phyloP scores from a whole-genome alignment of 352 stramenopile species.

The Phytopythium sindhum region DNA sequence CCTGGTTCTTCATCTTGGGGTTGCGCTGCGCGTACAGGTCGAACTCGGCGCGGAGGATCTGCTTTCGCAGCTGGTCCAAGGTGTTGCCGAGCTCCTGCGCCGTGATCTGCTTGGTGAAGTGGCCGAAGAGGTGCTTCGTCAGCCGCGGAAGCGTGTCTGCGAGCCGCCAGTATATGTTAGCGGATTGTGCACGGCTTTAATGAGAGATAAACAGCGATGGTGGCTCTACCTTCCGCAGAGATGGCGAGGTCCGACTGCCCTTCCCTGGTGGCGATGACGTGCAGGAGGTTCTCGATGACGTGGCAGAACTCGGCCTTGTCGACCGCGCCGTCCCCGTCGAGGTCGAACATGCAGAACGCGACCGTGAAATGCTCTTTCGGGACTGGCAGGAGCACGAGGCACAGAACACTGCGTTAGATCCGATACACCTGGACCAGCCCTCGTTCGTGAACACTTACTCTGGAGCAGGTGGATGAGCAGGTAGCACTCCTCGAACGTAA shows the following conservation, averaged over 20 bases:
- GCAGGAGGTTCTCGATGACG: constrained; percentile 66
- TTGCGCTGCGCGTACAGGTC: constrained; percentile 61
- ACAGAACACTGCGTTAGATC: not conserved
- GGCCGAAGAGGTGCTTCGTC: constrained; percentile 63
- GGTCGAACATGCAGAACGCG: constrained; percentile 79
- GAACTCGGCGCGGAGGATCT: constrained; percentile 67
- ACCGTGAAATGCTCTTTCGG: constrained; percentile 75
- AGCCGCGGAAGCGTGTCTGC: constrained; percentile 43
- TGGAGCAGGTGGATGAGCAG: constrained; percentile 74
- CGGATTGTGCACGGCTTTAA: not conserved
- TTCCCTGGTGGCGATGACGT: constrained; percentile 29
- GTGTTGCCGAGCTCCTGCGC: constrained; percentile 43
- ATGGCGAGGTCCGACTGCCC: constrained; percentile 15
- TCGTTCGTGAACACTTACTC: constrained; percentile 29
- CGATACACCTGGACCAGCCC: too few relatives aligned
- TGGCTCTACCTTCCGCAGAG: constrained; percentile 25
- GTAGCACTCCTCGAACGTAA: constrained; percentile 82
- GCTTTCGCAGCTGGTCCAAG: constrained; percentile 50
- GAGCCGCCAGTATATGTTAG: not conserved
- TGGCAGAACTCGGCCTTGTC: constrained; percentile 72
- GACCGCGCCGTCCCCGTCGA: constrained; percentile 69
- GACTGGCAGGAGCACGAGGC: constrained; percentile 27
- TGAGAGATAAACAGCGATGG: not conserved
- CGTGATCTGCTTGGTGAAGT: constrained; percentile 54
- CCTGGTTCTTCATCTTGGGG: constrained; percentile 30